phyloP scores from a whole-genome alignment of 345 rosid species.

The Odontarrhena argentea region DNA sequence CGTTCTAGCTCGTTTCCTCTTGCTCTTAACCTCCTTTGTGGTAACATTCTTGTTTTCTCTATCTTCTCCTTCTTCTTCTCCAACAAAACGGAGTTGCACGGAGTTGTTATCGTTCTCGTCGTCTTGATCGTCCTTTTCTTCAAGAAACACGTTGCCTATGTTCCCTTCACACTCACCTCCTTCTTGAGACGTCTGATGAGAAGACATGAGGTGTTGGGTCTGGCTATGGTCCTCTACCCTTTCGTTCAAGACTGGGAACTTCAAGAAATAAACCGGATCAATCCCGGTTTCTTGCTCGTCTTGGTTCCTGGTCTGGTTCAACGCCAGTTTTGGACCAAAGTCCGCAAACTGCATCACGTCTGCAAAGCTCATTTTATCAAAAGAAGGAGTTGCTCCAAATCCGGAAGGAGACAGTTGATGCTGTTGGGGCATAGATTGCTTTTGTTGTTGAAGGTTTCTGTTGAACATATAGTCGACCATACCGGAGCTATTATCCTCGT shows the following conservation, averaged over 20 bases:
- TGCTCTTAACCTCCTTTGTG: conserved; percentile 55
- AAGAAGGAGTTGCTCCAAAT: conserved; percentile 50
- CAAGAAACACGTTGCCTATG: conserved; percentile 29
- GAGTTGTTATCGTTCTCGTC: conserved; percentile 45
- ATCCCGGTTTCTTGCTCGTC: conserved; percentile 68
- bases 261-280: conserved; percentile 84
- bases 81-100: conserved; percentile 56
- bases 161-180: conserved; percentile 49
- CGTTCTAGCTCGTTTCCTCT: conserved; percentile 76
- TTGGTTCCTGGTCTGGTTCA: conserved; percentile 60
- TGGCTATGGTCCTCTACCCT: conserved; percentile 44
- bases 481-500: conserved; percentile 44
- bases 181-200: conserved; percentile 31
- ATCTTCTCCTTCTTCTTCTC: conserved; percentile 38
- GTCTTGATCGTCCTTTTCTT: conserved; percentile 27
- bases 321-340: conserved; percentile 71
- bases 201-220: conserved; percentile 35
- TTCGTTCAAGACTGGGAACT: conserved; percentile 81
- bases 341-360: conserved; percentile 94
- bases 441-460: conserved; percentile 47
- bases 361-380: conserved; percentile 74
- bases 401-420: conserved; percentile 53
- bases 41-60: conserved; percentile 32
- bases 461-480: conserved; percentile 67
- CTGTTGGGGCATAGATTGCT: conserved; percentile 45